Evolutionary conservation across 345 rosid genomes (phyloP), one percentile per base, ranked within the genome.

Genomic region (Arabidopsis arenosa): DNA sequence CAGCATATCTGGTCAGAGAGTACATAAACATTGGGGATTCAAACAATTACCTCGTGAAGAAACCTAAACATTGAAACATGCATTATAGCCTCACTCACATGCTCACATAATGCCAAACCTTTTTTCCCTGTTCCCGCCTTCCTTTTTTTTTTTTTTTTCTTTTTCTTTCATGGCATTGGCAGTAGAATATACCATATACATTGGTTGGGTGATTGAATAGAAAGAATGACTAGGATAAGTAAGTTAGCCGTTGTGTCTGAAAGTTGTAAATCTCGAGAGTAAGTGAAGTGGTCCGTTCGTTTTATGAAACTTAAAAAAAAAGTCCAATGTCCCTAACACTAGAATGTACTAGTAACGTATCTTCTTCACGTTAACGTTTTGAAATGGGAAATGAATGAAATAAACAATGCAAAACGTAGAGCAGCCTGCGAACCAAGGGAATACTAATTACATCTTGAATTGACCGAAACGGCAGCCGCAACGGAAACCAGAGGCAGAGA

Each of bases 181-280:
- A 32, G 0, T 6, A 62, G 2, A 21, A 18, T 18, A 28, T 4
- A 28, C 26, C 2, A 23, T 23, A 17, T 0, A 15, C 11, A 44
- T 47, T 3, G 57, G 70, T 17, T 65, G 32, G 70, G 11, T 21
- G 39, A 62, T 14, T 57, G 15, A 36, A 51, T 28, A 28, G 4
- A 28, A 4, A 2, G 32, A 37, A 72, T 61, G n/a, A 54, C 44
- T 52, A 73, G 72, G 72, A 66, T 45, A 36, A 56, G 66, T 74
- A 66, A 75, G 78, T 8, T 57, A 35, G 65, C 67, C 67, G 73
- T 75, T 75, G 72, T 74, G 48, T 64, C 64, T 53, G 2, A 51
- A 51, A 30, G n/a, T 73, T 37, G 78, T 66, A 75, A 66, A 75
- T 75, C 43, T 57, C 78, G 66, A 66, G 66, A 66, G 73, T 66